Evolutionary conservation across 1,284 basidiomycete species (phyloP), one percentile per base, ranked within the genome.

Genomic region (Coriolopsis trogii): DNA sequence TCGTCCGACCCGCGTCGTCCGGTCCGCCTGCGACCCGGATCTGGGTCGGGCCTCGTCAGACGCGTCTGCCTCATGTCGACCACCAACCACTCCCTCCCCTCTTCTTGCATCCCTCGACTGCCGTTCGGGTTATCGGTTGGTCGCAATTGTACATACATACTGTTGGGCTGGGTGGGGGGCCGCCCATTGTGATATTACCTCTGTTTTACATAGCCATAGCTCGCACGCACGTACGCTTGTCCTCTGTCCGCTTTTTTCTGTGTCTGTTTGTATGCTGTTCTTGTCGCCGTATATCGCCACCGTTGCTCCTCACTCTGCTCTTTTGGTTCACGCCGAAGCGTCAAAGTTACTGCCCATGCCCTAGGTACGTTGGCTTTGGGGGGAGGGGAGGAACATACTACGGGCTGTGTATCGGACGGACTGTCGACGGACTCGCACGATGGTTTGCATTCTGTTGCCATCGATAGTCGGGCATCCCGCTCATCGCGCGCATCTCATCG

Each of bases 151-250:
- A 51, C 53, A 51, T 59, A 58, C 55, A 51, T 59, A 59, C 45
- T 46, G 46, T 53, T 48, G 55, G 54, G 49, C 47, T 49, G 55
- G 52, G 55, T 51, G 51, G 45, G n/a, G 39, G 55, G 51, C 40
- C 46, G 51, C 51, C 56, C 51, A 45, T 55, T 60, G 59, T 64
- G 59, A 58, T 50, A 61, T 56, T 64, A 57, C 52, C 55, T 56
- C 49, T 62, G 56, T 60, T 62, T 48, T 58, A 56, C 60, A 62
- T 61, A 63, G 60, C 56, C n/a, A n/a, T n/a, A n/a, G n/a, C n/a
- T n/a, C n/a, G n/a, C n/a, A 57, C 52, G 49, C 53, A 55, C 53
- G 49, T 50, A 34, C 39, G 10, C 15, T 34, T 25, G 9, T 41
- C 42, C 16, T 46, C 41, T 40, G 26, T 44, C 49, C 50, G 23